Conservation (phyloP, 495 filamentous ascomycete genomes). For the Penicillium subrubescens region DNA sequence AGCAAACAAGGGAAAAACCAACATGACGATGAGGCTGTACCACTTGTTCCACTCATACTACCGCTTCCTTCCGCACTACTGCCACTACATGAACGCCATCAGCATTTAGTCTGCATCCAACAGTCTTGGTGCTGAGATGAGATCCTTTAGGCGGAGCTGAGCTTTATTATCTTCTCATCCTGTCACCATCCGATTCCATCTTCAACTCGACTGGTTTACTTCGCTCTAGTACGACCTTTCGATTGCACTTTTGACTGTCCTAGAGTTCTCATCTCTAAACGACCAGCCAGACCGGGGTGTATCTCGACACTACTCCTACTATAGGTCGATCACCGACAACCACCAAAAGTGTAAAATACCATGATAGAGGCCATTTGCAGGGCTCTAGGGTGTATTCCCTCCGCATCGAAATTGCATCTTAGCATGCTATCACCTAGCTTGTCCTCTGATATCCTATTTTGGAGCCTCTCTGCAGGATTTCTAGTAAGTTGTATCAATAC, state of each 20-base stretch:
- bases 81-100: not conserved
- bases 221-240: not conserved
- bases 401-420: not conserved
- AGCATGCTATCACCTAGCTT: constrained; percentile 16
- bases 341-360: constrained; percentile 15
- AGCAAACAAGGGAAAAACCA: not conserved
- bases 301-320: not conserved
- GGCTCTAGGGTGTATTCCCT: constrained; percentile 5
- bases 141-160: not conserved
- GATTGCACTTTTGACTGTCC: not conserved
- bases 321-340: not conserved
- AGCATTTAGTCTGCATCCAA: not conserved
- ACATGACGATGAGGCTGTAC: not conserved
- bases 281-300: not conserved
- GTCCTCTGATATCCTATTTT: constrained; percentile 15
- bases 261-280: not conserved
- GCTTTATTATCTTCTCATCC: not conserved
- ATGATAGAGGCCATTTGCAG: constrained; percentile 15
- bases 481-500: constrained; percentile 32
- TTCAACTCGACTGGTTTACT: not conserved
- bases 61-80: not conserved
- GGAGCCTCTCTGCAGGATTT: constrained; percentile 19
- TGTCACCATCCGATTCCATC: not conserved
- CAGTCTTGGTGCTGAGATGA: not conserved
- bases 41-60: too few species aligned